Evolutionary conservation across 164 flowering plant species (phyloP).

Genomic region (Chimonanthus praecox): DNA sequence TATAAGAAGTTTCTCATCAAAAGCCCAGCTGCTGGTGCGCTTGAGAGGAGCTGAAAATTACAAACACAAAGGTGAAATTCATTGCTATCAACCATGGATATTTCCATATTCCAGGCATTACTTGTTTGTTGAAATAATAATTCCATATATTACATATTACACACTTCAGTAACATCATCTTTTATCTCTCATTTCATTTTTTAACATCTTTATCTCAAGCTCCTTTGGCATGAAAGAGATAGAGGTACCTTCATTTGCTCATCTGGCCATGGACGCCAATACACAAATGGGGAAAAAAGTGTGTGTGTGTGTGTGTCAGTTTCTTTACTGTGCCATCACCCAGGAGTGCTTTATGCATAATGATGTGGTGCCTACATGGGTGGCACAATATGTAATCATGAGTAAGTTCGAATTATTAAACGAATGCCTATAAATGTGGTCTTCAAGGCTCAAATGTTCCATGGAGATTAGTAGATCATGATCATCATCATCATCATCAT

Average conservation of each 20-base stretch:
- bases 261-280: neutral
- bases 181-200: no score
- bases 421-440: no score
- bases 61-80: conserved; percentile 1
- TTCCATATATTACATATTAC: neutral
- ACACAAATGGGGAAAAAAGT: no score
- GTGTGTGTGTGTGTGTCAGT: no score
- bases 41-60: conserved; percentile 48
- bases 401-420: no score
- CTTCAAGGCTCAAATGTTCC: no score
- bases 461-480: no score
- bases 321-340: no score
- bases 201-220: neutral
- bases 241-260: neutral
- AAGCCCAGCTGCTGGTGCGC: conserved; percentile 75
- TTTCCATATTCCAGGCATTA: neutral
- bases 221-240: neutral
- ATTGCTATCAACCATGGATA: neutral
- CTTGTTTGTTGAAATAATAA: neutral
- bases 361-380: no score
- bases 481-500: no score
- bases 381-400: no score
- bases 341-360: no score
- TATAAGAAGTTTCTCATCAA: conserved; percentile 80
- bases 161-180: neutral